phyloP scores from a whole-genome alignment of 257 asterid species.

The Solanum ossicruentum region DNA sequence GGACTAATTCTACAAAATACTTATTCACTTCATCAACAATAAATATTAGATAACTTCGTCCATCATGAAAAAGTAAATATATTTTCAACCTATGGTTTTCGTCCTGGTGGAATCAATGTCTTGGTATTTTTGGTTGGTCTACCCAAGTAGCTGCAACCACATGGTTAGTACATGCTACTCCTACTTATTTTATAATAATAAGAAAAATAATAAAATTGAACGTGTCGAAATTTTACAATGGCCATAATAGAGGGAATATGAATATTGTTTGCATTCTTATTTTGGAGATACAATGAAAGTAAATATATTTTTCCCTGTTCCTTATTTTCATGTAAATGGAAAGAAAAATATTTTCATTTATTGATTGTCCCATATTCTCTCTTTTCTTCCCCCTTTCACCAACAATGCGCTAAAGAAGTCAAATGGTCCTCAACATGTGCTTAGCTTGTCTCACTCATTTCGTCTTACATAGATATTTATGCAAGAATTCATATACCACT shows the following conservation, averaged over 20 bases:
- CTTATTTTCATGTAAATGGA: background rate
- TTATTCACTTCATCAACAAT: fast-evolving
- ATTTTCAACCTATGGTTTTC: background rate
- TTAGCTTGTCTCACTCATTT: background rate
- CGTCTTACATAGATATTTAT: background rate
- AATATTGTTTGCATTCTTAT: background rate
- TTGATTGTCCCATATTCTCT: background rate
- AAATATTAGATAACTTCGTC: too few species aligned
- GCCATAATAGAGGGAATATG: background rate
- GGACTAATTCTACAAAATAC: background rate
- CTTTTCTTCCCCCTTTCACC: background rate
- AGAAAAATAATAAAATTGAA: background rate
- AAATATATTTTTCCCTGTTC: background rate
- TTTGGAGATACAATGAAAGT: background rate
- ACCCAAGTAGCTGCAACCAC: background rate
- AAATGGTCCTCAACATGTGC: background rate
- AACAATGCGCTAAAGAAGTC: background rate
- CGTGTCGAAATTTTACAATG: background rate
- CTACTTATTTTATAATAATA: background rate
- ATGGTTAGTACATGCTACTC: background rate
- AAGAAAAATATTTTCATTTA: background rate
- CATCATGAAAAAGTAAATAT: background rate
- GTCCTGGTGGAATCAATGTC: background rate
- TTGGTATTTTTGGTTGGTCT: background rate
- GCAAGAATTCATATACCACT: background rate